Conservation (phyloP, 2,329 filamentous ascomycete species). For the Pyrenochaeta sp. region DNA sequence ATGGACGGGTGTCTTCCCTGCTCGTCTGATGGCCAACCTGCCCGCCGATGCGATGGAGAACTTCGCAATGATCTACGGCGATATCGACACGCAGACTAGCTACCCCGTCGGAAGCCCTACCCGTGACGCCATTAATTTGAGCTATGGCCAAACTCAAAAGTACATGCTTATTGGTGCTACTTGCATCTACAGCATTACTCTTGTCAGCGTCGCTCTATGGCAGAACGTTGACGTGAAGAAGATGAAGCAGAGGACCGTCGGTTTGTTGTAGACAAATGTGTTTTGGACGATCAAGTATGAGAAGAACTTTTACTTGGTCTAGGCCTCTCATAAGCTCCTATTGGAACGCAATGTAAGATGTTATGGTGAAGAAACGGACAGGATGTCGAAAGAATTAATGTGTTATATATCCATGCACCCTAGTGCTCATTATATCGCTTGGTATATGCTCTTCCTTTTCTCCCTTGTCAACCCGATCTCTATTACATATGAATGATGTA, state of each 20-base stretch:
- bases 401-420: too few species aligned
- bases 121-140: slow-evolving; percentile 52
- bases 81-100: slow-evolving; percentile 61
- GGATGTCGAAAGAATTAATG: slow-evolving; percentile 49
- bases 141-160: slow-evolving; percentile 46
- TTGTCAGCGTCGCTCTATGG: slow-evolving; percentile 35
- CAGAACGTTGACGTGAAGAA: slow-evolving; percentile 41
- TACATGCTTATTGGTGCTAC: slow-evolving; percentile 48
- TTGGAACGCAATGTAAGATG: neutral
- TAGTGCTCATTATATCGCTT: too few species aligned
- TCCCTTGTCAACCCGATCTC: too few species aligned
- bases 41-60: slow-evolving; percentile 54
- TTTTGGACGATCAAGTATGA: neutral
- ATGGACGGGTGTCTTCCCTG: slow-evolving; percentile 67
- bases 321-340: neutral
- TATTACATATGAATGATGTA: too few species aligned
- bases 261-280: slow-evolving; percentile 31
- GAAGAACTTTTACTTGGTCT: neutral
- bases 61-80: slow-evolving; percentile 56
- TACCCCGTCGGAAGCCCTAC: slow-evolving; percentile 61
- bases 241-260: slow-evolving; percentile 42
- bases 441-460: too few species aligned
- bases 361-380: slow-evolving; percentile 31
- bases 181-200: slow-evolving; percentile 33
- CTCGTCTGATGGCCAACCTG: slow-evolving; percentile 55